Conservation (phyloP, 805 yeast species). For the Wickerhamiella vanderwaltii region DNA sequence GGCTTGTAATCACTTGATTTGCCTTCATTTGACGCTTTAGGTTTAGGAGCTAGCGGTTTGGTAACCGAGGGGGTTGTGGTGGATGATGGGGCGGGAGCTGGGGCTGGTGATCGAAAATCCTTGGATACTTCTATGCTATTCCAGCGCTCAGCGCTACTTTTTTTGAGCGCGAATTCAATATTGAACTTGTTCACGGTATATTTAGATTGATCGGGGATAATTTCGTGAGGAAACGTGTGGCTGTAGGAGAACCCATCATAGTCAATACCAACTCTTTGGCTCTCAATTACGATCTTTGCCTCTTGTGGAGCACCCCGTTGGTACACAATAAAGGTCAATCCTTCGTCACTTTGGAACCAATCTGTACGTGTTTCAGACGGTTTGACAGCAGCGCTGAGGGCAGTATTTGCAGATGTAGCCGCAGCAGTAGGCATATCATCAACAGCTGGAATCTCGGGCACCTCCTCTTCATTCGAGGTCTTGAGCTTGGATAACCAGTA, state of each 20-base stretch:
- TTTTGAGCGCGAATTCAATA: too few species aligned
- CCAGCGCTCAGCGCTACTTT: too few species aligned
- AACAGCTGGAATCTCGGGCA: constrained; percentile 11
- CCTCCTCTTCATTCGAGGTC: constrained; percentile 2
- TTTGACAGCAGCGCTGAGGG: background rate
- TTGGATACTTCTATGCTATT: too few species aligned
- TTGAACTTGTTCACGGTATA: constrained; percentile 34
- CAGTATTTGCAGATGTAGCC: background rate
- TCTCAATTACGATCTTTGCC: constrained; percentile 31
- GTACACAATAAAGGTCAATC: constrained; percentile 57
- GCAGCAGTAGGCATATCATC: background rate
- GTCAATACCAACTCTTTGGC: constrained; percentile 10
- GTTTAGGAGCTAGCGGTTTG: background rate
- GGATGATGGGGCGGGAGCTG: background rate
- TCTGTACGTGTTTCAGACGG: constrained; percentile 29
- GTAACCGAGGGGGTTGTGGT: background rate
- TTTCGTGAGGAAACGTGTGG: constrained; percentile 40
- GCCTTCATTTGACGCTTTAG: background rate
- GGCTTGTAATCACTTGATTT: constrained; percentile 53
- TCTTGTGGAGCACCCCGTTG: constrained; percentile 51
- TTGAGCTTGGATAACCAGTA: constrained; percentile 19
- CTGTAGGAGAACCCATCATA: constrained; percentile 34
- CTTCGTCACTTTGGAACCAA: constrained; percentile 55
- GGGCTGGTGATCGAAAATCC: background rate
- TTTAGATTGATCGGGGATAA: constrained; percentile 35